Conservation (phyloP, 768 basidiomycete species). For the Tylopilus subfusipes region DNA sequence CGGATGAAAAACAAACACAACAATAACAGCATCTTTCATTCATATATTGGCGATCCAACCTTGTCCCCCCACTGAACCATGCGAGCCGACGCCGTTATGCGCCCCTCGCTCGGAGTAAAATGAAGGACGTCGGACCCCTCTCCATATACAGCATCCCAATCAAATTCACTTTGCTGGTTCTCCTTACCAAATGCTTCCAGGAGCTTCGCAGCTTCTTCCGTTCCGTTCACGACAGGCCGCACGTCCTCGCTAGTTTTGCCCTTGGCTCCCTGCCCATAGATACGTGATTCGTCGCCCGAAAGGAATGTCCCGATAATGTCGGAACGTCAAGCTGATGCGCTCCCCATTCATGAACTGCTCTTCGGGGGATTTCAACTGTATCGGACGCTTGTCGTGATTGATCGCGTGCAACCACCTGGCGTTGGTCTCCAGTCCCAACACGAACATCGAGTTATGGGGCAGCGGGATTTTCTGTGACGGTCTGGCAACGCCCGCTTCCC, state of each 20-base stretch:
- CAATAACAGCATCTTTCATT: constrained; percentile 24
- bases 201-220: constrained; percentile 45
- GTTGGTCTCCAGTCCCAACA: constrained; percentile 73
- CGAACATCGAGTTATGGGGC: constrained; percentile 81
- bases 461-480: constrained; percentile 63
- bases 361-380: constrained; percentile 45
- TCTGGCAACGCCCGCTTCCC: constrained; percentile 30
- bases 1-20: constrained; percentile 11
- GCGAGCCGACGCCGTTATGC: constrained; percentile 13
- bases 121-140: constrained; percentile 68
- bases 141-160: constrained; percentile 68
- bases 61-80: constrained; percentile 7
- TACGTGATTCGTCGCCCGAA: constrained; percentile 44
- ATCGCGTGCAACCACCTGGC: constrained; percentile 74
- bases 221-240: constrained; percentile 50
- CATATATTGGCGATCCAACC: constrained; percentile 20
- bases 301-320: constrained; percentile 77
- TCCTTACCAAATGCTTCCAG: constrained; percentile 69
- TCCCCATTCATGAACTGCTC: constrained; percentile 58
- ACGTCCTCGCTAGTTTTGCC: constrained; percentile 57
- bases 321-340: constrained; percentile 78
- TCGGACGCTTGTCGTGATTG: constrained; percentile 68
- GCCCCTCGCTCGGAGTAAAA: constrained; percentile 32
- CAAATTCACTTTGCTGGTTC: constrained; percentile 65
- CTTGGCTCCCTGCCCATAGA: constrained; percentile 73